These are phyloP conservation scores for Rhododendron mucronatum DNA, from an alignment of 148 eudicot genomes.

Conservation along the genomic window DNA sequence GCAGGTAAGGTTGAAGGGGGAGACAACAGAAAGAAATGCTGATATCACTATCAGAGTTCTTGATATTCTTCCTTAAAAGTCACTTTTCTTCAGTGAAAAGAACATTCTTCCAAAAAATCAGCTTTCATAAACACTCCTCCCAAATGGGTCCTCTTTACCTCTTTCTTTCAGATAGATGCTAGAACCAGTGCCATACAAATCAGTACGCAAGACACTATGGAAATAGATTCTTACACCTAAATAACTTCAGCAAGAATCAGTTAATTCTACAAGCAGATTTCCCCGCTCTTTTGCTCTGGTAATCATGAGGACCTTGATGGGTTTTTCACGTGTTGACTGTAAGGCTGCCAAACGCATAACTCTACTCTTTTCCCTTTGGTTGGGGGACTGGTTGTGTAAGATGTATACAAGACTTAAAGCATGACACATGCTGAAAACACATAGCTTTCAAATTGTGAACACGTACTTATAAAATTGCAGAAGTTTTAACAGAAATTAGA, in stretches of 20 bases:
- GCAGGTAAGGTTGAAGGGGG: not conserved
- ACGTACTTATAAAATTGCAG: not conserved
- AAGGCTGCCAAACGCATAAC: not conserved
- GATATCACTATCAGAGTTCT: slow-evolving; percentile 17
- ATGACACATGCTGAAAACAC: not conserved
- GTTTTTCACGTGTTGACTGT: not conserved
- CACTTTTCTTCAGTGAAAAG: not conserved
- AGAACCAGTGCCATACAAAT: not conserved
- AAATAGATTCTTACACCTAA: not conserved
- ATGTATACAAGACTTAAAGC: not conserved
- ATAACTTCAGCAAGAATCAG: not conserved
- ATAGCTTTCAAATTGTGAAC: not conserved
- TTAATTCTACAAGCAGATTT: not conserved
- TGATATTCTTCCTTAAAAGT: not conserved
- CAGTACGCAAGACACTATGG: not conserved
- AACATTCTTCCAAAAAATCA: slow-evolving; percentile 7
- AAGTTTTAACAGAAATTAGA: not conserved
- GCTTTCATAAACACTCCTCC: not conserved
- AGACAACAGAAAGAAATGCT: slow-evolving; percentile 5
- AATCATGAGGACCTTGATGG: not conserved
- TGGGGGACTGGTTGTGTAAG: not conserved
- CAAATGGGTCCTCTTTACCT: not conserved
- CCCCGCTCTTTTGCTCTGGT: not conserved
- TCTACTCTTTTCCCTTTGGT: not conserved
- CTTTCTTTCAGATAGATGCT: not conserved